Evolutionary conservation across 202 grass and related monocot species (phyloP).

Genomic region (Hordeum pubiflorum): DNA sequence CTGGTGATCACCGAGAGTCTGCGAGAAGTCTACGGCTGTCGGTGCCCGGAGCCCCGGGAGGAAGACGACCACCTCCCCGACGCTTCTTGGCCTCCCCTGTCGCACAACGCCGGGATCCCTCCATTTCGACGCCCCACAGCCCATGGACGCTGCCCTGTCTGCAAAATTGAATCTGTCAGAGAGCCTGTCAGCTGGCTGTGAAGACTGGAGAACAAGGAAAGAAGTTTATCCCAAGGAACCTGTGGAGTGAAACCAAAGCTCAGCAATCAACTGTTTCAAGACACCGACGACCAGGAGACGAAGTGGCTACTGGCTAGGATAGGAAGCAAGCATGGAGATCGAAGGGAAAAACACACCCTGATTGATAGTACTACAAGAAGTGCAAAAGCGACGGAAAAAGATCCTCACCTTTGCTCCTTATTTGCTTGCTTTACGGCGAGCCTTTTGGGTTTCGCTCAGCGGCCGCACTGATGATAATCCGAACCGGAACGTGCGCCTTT

Average conservation of each 20-base stretch:
- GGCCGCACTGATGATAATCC: neutral
- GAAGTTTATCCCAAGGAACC: neutral
- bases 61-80: slow-evolving; percentile 72
- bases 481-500: neutral
- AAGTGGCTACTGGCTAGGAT: neutral
- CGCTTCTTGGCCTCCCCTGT: slow-evolving; percentile 35
- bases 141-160: slow-evolving; percentile 29
- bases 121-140: slow-evolving; percentile 49
- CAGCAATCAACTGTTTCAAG: neutral
- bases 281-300: neutral
- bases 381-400: neutral
- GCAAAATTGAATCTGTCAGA: neutral
- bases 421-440: neutral
- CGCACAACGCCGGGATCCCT: slow-evolving; percentile 34
- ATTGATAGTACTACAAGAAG: neutral
- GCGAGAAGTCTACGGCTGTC: slow-evolving; percentile 41
- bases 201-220: neutral
- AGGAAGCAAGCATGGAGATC: neutral
- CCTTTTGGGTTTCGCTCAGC: slow-evolving; percentile 11
- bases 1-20: slow-evolving; percentile 36
- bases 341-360: neutral
- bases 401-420: slow-evolving; percentile 9
- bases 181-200: neutral
- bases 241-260: neutral
- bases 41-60: slow-evolving; percentile 68